phyloP scores from a whole-genome alignment of 805 yeast species.

The Starmerella scarabaei region DNA sequence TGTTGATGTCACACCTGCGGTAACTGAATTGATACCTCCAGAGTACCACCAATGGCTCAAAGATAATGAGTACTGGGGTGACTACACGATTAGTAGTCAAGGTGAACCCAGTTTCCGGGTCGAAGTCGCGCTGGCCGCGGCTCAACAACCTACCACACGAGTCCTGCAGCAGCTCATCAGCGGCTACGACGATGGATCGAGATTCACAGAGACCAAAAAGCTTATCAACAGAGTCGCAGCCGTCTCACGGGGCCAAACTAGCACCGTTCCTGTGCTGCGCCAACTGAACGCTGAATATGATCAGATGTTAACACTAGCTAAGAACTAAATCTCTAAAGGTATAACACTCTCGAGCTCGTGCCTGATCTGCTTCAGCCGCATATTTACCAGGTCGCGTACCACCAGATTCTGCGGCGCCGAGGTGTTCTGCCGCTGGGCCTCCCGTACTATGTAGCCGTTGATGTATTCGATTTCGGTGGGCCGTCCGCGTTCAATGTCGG shows the following conservation, averaged over 20 bases:
- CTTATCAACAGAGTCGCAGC: too few species aligned
- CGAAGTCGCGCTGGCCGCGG: slow-evolving; percentile 53
- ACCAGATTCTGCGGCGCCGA: slow-evolving; percentile 36
- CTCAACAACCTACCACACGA: slow-evolving; percentile 1
- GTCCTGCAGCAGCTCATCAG: slow-evolving; percentile 8
- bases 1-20: slow-evolving; percentile 44
- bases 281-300: too few species aligned
- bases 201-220: slow-evolving; percentile 1
- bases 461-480: slow-evolving; percentile 70
- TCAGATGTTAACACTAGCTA: too few species aligned
- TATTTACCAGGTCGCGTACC: slow-evolving; percentile 35
- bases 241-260: background rate
- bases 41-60: slow-evolving; percentile 37
- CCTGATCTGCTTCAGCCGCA: slow-evolving; percentile 13
- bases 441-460: slow-evolving; percentile 60
- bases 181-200: slow-evolving; percentile 13
- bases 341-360: slow-evolving; percentile 10
- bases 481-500: slow-evolving; percentile 43
- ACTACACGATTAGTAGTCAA: slow-evolving; percentile 47
- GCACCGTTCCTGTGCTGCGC: too few species aligned
- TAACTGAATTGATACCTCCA: slow-evolving; percentile 29
- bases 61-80: slow-evolving; percentile 49
- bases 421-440: slow-evolving; percentile 37
- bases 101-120: slow-evolving; percentile 42
- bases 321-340: slow-evolving; percentile 9